Evolutionary conservation across 2,329 filamentous ascomycete species (phyloP).

Genomic region (Stemphylium beticola): DNA sequence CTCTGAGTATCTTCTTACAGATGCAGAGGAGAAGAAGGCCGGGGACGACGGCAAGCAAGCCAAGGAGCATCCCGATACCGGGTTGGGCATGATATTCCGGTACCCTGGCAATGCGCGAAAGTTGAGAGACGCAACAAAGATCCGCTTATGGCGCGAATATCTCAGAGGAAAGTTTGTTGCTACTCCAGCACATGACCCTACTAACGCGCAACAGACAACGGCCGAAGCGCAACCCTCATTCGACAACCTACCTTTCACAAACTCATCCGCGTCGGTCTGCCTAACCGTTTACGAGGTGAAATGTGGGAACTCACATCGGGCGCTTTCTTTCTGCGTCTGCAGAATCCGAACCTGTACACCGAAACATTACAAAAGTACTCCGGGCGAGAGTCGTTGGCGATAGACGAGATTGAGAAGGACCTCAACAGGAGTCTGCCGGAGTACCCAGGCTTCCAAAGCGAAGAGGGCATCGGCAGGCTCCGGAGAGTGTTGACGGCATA

Average conservation of each 20-base stretch:
- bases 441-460: slow-evolving; percentile 95
- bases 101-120: slow-evolving; percentile 97
- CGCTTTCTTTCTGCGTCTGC: slow-evolving; percentile 84
- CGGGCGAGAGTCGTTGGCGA: slow-evolving; percentile 88
- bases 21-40: slow-evolving; percentile 47
- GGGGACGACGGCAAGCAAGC: slow-evolving; percentile 53
- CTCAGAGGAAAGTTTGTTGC: slow-evolving; percentile 62
- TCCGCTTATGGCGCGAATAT: slow-evolving; percentile 97
- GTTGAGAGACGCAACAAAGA: slow-evolving; percentile 92
- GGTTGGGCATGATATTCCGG: slow-evolving; percentile 87
- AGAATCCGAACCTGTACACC: slow-evolving; percentile 81
- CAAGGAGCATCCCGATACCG: slow-evolving; percentile 80
- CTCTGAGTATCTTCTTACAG: slow-evolving; percentile 65
- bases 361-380: slow-evolving; percentile 85
- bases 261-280: slow-evolving; percentile 91
- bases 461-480: slow-evolving; percentile 89
- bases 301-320: slow-evolving; percentile 96
- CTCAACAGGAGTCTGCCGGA: slow-evolving; percentile 94
- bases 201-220: slow-evolving; percentile 69
- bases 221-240: slow-evolving; percentile 87
- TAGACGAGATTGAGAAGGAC: slow-evolving; percentile 99
- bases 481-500: slow-evolving; percentile 93
- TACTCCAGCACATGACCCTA: neutral
- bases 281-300: slow-evolving; percentile 90
- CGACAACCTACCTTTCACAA: slow-evolving; percentile 98